Conservation (phyloP, 1,284 basidiomycete genomes). For the Cutaneotrichosporon cavernicola region DNA sequence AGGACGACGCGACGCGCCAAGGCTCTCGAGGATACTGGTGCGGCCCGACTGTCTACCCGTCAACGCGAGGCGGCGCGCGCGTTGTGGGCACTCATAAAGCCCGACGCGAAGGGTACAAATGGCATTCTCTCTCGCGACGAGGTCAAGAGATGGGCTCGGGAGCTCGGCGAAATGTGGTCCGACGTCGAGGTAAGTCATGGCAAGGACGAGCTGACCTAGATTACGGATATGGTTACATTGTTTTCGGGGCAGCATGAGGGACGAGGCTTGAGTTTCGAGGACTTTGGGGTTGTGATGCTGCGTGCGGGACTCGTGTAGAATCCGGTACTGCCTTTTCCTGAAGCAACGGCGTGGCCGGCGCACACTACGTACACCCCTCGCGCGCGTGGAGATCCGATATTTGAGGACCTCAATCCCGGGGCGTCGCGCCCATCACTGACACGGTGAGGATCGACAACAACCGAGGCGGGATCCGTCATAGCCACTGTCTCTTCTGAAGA, state of each 20-base stretch:
- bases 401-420: too few relatives aligned
- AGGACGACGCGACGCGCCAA: background rate
- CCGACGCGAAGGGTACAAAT: constrained; percentile 15
- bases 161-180: constrained; percentile 51
- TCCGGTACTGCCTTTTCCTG: background rate
- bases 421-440: too few relatives aligned
- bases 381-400: too few relatives aligned
- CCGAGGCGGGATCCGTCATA: too few relatives aligned
- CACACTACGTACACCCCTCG: too few relatives aligned
- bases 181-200: constrained; percentile 47
- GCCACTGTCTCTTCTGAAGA: too few relatives aligned
- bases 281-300: constrained; percentile 49
- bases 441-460: too few relatives aligned
- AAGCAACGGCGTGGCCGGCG: too few relatives aligned
- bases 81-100: constrained; percentile 50
- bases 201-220: constrained; percentile 28
- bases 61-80: constrained; percentile 44
- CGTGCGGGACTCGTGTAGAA: constrained; percentile 45
- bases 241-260: constrained; percentile 51
- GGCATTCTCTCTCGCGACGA: constrained; percentile 43
- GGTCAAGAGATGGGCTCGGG: constrained; percentile 45
- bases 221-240: constrained; percentile 52
- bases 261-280: constrained; percentile 46
- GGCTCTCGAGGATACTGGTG: constrained; percentile 8
- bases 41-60: constrained; percentile 30